Evolutionary conservation across 2,329 filamentous ascomycete genomes (phyloP), one percentile per base, ranked within the genome.

Genomic region (Nigrospora osmanthi): DNA sequence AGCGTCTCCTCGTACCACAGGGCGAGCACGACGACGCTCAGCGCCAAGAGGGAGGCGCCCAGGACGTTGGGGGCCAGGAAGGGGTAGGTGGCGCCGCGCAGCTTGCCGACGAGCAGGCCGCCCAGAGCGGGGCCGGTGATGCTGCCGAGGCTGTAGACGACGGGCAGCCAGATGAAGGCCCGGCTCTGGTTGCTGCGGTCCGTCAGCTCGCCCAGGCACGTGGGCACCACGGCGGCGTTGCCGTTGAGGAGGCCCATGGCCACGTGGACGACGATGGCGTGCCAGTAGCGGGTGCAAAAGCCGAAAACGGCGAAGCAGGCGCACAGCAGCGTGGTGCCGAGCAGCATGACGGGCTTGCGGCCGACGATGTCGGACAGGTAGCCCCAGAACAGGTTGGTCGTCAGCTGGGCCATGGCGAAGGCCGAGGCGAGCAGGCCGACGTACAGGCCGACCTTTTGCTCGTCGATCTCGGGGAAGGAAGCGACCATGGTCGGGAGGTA

Each of bases 71-170:
- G 91, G 1, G 80, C 75, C 4, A 96, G 71, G 56, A 94, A 98
- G 0, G 93, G 93, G 60, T 88, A 91, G 2, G 73, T 71, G 40
- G 78, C 77, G 2, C 64, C 61, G 6, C 78, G 75, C 28, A 79
- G 60, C 39, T 72, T 74, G 38, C 83, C 78, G 0, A 95, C 86
- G 44, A 97, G 67, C 35, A 96, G 62, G 0, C 93, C 93, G 13
- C 93, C 93, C n/a, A 97, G 67, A 2, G 94, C 81, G 1, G 93
- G 93, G 0, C 93, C 93, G 0, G 90, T 93, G 49, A 98, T 95
- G 37, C 87, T 88, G 15, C 93, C 93, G 32, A 98, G 72, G 4
- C 91, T 91, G 64, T 98, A 98, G n/a, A 97, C 84, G 35, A 97
- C 85, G 0, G 93, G 93, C 36, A 98, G 71, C 69, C 95, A 98